Evolutionary conservation across 2,329 filamentous ascomycete species (phyloP), one percentile per base, ranked within the genome.

Genomic region (Xylaria sp.): DNA sequence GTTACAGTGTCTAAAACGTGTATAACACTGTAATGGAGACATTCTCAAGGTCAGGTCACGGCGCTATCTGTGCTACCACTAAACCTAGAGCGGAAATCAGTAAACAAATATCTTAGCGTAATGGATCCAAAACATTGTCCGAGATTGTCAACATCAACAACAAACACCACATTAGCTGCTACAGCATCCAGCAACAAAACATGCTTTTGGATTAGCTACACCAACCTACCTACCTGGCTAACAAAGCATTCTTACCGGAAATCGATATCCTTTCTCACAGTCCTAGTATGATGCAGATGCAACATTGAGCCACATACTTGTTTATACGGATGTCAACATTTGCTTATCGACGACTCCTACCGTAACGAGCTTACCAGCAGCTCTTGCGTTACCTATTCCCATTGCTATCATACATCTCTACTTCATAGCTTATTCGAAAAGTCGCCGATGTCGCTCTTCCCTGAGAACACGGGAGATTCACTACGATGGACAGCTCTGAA

Each of bases 31-130:
- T 42, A 30, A 13, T 42, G 37, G 37, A 13, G 11, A 10, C 37
- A 42, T 42, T 42, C 11, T 10, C 37, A 42, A 6, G 6, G 11
- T 42, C 37, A 7, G 37, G 37, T 10, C 11, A 9, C 37, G 8
- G 23, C 1, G 23, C 37, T 10, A 42, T 42, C 37, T 42, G 9
- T 8, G 8, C 11, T 42, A 6, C 48, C 7, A 11, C 57, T 56
- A 57, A 35, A 64, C 64, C 62, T 35, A 37, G 68, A 66, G 54
- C 54, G 63, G 69, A 58, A 70, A 66, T 59, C 23, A 70, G 67
- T 70, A 70, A 70, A 70, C 68, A 70, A 44, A 19, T 53, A 13
- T 48, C 52, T 37, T 35, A 37, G 3, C 30, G 16, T 19, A 16
- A 11, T n/a, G 8, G 8, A 44, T 49, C 18, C 30, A 44, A 23